phyloP scores from a whole-genome alignment of 2,329 filamentous ascomycete species.

The Calonectria pteridis region DNA sequence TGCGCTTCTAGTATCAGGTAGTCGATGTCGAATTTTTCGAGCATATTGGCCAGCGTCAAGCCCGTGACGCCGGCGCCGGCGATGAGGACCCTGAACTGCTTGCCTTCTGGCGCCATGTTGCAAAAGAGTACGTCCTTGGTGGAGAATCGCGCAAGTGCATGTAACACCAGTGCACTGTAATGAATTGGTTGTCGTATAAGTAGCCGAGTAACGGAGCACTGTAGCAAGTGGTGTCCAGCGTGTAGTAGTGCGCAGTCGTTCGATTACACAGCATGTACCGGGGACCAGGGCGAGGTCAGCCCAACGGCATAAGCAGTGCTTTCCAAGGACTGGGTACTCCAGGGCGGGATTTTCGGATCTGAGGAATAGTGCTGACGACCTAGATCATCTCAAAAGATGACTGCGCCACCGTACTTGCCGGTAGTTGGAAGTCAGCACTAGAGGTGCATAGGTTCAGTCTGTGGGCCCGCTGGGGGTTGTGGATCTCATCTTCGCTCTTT shows the following conservation, averaged over 20 bases:
- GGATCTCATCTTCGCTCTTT: not conserved
- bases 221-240: too few relatives aligned
- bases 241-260: too few relatives aligned
- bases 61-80: slow-evolving; percentile 62
- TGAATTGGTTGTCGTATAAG: not conserved
- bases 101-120: not conserved
- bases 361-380: not conserved
- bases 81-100: slow-evolving; percentile 46
- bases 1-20: slow-evolving; percentile 62
- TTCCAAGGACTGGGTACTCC: not conserved
- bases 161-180: not conserved
- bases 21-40: slow-evolving; percentile 59
- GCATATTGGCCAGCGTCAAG: slow-evolving; percentile 45
- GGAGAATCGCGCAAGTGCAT: not conserved
- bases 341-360: too few relatives aligned
- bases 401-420: not conserved
- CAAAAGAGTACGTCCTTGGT: not conserved
- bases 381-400: not conserved
- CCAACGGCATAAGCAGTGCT: not conserved
- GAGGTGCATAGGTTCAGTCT: not conserved
- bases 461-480: not conserved
- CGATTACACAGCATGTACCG: too few relatives aligned
- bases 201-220: not conserved
- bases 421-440: not conserved
- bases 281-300: not conserved